A percentile compares a stretch with the other conserved stretches of the same genome.
Conservation (phyloP, 441 rosid genomes). For the Viola pubescens region DNA sequence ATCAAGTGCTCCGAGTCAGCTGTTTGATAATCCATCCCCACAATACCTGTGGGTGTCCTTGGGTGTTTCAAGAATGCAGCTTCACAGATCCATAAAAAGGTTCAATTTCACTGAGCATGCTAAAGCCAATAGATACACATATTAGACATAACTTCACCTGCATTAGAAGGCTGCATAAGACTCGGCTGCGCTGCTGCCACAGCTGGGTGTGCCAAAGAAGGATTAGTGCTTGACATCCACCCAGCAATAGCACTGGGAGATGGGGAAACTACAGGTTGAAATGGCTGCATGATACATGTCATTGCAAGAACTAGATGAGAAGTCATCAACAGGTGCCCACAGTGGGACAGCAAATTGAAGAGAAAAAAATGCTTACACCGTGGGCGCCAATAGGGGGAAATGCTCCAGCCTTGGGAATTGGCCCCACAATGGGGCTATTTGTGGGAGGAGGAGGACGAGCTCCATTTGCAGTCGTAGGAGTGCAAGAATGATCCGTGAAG, state of each 20-base stretch:
- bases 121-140: background rate
- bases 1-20: conserved; percentile 68
- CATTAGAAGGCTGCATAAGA: conserved; percentile 38
- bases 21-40: conserved; percentile 61
- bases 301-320: conserved; percentile 7
- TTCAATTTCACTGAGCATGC: conserved; percentile 6
- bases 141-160: conserved; percentile 25
- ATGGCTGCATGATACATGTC: conserved; percentile 35
- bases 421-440: conserved; percentile 41
- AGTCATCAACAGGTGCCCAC: background rate
- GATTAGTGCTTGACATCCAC: conserved; percentile 46
- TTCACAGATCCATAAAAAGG: conserved; percentile 15
- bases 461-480: conserved; percentile 43
- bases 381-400: conserved; percentile 54
- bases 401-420: conserved; percentile 48
- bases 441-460: conserved; percentile 48
- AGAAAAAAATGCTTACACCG: conserved; percentile 33
- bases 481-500: conserved; percentile 51
- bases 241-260: conserved; percentile 47
- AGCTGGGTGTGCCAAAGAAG: conserved; percentile 45
- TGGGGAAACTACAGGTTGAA: conserved; percentile 49
- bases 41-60: conserved; percentile 49
- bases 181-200: conserved; percentile 41
- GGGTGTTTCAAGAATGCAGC: conserved; percentile 60
- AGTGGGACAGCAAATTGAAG: conserved; percentile 1